A percentile compares a stretch with the other conserved stretches of the same genome.
Evolutionary conservation across 495 filamentous ascomycete species (phyloP).

Genomic region (Talaromyces borbonicus): DNA sequence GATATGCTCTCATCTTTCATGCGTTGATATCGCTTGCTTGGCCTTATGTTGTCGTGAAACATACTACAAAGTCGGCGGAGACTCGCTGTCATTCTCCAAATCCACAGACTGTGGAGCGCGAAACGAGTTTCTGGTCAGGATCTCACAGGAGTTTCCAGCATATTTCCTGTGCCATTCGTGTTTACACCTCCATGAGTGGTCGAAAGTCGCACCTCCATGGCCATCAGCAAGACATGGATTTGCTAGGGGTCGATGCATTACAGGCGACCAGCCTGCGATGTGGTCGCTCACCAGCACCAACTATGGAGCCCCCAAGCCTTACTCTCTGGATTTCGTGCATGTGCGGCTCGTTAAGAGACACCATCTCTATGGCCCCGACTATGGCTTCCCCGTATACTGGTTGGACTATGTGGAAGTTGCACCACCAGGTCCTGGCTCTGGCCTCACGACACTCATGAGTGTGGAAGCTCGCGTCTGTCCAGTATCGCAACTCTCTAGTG

Average conservation of each 20-base stretch:
- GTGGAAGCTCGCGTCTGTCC: conserved; percentile 13
- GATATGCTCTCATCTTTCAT: conserved; percentile 3
- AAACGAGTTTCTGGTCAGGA: conserved; percentile 1
- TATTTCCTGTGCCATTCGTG: conserved; percentile 14
- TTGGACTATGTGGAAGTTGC: conserved; percentile 10
- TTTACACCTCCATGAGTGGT: conserved; percentile 12
- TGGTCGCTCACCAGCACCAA: not conserved
- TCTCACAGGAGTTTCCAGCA: conserved; percentile 11
- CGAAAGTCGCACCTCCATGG: conserved; percentile 3
- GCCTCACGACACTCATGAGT: conserved; percentile 11
- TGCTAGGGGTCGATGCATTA: conserved; percentile 2
- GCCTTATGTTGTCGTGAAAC: not conserved
- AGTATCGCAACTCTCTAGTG: not conserved
- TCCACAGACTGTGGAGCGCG: not conserved
- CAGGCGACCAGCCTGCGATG: conserved; percentile 7
- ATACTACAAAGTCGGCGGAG: not conserved
- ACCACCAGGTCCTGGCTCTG: conserved; percentile 3
- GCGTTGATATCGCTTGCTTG: conserved; percentile 1
- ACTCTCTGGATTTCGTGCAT: conserved; percentile 11
- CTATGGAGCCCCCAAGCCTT: conserved; percentile 5
- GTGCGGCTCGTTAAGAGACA: conserved; percentile 14
- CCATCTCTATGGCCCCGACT: conserved; percentile 12
- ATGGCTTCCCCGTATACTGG: conserved; percentile 11
- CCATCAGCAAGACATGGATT: conserved; percentile 5
- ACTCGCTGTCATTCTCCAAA: not conserved